Base-by-base conservation (phyloP, 495 filamentous ascomycete species). In the Penicillium macrosclerotiorum region DNA sequence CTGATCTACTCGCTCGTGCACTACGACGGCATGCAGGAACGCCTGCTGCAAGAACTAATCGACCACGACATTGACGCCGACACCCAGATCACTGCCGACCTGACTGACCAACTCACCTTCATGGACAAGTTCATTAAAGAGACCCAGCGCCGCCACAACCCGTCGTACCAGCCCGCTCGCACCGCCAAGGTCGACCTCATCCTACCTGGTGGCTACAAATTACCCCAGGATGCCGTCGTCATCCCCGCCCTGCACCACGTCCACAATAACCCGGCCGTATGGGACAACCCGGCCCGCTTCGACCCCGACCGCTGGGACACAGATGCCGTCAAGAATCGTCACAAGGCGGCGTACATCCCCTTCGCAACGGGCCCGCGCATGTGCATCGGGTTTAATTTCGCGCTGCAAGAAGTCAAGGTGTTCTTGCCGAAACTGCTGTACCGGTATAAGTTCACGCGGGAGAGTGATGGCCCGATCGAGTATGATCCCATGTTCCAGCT, bases 311-410 rank as follows among this genome's bases (percentile, higher is more conserved):
- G 78, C 2, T 81, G 77, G 78, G 71, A 75, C 27, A 67, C 65
- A 0, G 74, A 78, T 0, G 54, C 62, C 41, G 69, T 72, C 24
- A 70, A 75, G 58, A 68, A 65, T 40, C 47, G 65, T 4, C 72
- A 69, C 42, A 63, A 64, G 41, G 64, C 46, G 4, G 49, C 68
- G 1, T 82, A 81, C 48, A 60, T 72, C 5, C 77, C 77, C 0
- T 81, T 82, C 38, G 77, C 71, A 3, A 57, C 64, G 8, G 79
- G 78, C 0, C 56, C 62, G 1, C 54, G 78, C 1, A 63, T 62
- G 47, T 80, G 78, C 52, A 75, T 82, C 37, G 78, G 77, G 0
- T 81, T 80, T 53, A 81, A 80, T 57, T 75, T 80, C 53, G 78
- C 77, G 0, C 49, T 82, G 45, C 59, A 65, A 32, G 75, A 82